A percentile compares a stretch with the other conserved stretches of the same genome.
phyloP scores from a whole-genome alignment of 208 protist species.

The Wallacemonas sp. region DNA sequence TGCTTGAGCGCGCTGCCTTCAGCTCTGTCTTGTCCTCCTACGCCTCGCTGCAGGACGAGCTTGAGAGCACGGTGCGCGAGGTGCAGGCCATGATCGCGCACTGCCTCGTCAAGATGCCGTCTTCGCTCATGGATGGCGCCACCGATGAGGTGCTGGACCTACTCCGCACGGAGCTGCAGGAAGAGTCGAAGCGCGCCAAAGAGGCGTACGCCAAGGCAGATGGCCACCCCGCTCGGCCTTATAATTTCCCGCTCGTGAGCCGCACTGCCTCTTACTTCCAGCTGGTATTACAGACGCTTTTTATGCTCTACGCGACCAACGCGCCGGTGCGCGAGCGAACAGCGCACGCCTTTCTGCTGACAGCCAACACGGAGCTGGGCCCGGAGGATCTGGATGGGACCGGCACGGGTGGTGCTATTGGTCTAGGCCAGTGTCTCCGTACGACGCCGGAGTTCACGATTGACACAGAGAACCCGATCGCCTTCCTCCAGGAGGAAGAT shows the following conservation, averaged over 20 bases:
- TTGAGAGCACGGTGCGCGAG: slow-evolving; percentile 51
- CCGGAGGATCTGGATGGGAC: slow-evolving; percentile 3
- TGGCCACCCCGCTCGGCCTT: slow-evolving; percentile 1
- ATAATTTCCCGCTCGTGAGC: slow-evolving; percentile 19
- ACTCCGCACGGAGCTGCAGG: slow-evolving; percentile 34
- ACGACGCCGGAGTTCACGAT: slow-evolving; percentile 30
- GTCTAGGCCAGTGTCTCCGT: slow-evolving; percentile 7
- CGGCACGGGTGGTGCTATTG: slow-evolving; percentile 10
- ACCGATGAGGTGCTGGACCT: slow-evolving; percentile 52
- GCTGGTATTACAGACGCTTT: slow-evolving; percentile 68
- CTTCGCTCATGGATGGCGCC: slow-evolving; percentile 51
- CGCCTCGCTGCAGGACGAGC: slow-evolving; percentile 36
- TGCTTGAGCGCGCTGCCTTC: slow-evolving; percentile 58
- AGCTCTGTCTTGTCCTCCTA: slow-evolving; percentile 55
- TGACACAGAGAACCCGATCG: slow-evolving; percentile 67
- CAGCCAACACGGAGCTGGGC: slow-evolving; percentile 11
- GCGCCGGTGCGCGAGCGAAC: slow-evolving; percentile 55
- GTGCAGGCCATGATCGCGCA: slow-evolving; percentile 72
- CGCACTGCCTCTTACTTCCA: slow-evolving; percentile 50
- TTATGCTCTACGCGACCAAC: slow-evolving; percentile 60
- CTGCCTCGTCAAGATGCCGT: slow-evolving; percentile 59
- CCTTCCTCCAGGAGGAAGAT: slow-evolving; percentile 51
- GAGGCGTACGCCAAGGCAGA: slow-evolving; percentile 5
- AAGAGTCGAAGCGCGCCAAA: slow-evolving; percentile 24
- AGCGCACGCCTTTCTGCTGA: slow-evolving; percentile 2